Evolutionary conservation across 83 land plant genomes (phyloP).

Genomic region (Larix sibirica): DNA sequence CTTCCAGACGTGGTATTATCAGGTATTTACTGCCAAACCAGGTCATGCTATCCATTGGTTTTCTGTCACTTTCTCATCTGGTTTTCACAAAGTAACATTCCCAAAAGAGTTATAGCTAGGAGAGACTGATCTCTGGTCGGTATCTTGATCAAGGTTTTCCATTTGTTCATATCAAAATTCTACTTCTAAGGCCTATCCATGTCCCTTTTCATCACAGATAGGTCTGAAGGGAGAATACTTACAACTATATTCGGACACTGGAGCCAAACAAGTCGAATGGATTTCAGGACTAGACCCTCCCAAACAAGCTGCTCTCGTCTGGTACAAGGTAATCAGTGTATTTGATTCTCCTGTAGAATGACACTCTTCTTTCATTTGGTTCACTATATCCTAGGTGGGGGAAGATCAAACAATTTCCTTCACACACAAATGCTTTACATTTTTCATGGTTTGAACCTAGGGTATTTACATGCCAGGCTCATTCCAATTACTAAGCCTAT

Average conservation of each 20-base stretch:
- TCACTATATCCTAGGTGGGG: background rate
- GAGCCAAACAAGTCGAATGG: slow-evolving; percentile 19
- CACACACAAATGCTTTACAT: background rate
- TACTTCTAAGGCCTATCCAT: background rate
- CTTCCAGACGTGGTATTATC: slow-evolving; percentile 21
- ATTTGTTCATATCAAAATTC: too few relatives aligned
- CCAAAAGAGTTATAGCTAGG: background rate
- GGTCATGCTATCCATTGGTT: background rate
- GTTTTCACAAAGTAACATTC: background rate
- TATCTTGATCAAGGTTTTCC: too few relatives aligned
- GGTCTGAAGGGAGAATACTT: slow-evolving; percentile 6
- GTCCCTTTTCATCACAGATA: background rate
- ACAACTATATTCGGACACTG: slow-evolving; percentile 5
- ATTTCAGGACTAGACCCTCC: slow-evolving; percentile 15
- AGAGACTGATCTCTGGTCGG: background rate
- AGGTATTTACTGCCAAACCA: background rate
- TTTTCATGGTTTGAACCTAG: background rate
- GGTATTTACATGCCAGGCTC: too few relatives aligned
- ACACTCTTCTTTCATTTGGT: background rate
- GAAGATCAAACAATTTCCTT: too few relatives aligned
- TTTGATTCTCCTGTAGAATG: background rate
- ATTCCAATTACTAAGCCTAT: too few relatives aligned
- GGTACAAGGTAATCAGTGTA: slow-evolving; percentile 31
- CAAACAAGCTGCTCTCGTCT: slow-evolving; percentile 19
- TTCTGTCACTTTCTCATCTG: background rate